Base-by-base conservation (phyloP, 2,329 filamentous ascomycete species). In the Penicillium carneum region DNA sequence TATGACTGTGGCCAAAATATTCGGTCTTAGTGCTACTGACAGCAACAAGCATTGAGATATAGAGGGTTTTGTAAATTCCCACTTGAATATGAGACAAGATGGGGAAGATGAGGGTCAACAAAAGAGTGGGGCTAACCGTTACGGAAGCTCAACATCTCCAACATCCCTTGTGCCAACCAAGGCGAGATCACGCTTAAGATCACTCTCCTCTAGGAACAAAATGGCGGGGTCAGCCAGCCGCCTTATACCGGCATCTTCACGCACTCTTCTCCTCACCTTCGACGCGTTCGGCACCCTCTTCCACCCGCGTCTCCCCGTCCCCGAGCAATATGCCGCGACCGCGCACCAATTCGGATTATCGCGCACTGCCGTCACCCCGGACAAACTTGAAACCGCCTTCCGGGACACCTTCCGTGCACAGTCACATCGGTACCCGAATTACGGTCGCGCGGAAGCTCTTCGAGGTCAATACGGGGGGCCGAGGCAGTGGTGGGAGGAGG, bases 241-340 rank as follows among this genome's bases (percentile, higher is more conserved):
- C 8, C 12, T 26, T 36, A 18, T 55, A 34, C 29, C 50, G 2
- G 14, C 26, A 23, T 31, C 26, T n/a, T 33, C 54, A 10, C 70
- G 71, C 3, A 71, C 64, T 11, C 75, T 82, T 29, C 75, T 82
- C 36, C 70, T 82, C 20, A 81, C 80, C 36, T 68, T 82, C 42
- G 80, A 82, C 67, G 80, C 80, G 36, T 80, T 82, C 59, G 76
- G 74, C 23, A 82, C 80, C 3, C 63, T 82, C 49, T 82, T 81
- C 66, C 66, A 77, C 52, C 80, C 80, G 0, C 75, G 75, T 58
- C 64, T 67, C 3, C 74, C 80, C 1, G 67, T 82, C 34, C 69
- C 76, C 7, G 67, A 72, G 8, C 77, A 80, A 64, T 82, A 82
- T 69, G 70, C 76, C 29, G 64, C 74, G 11, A 69, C 74, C 49